phyloP scores from a whole-genome alignment of 192 early-diverging fungal genomes.

The Umbelopsis ramanniana region DNA sequence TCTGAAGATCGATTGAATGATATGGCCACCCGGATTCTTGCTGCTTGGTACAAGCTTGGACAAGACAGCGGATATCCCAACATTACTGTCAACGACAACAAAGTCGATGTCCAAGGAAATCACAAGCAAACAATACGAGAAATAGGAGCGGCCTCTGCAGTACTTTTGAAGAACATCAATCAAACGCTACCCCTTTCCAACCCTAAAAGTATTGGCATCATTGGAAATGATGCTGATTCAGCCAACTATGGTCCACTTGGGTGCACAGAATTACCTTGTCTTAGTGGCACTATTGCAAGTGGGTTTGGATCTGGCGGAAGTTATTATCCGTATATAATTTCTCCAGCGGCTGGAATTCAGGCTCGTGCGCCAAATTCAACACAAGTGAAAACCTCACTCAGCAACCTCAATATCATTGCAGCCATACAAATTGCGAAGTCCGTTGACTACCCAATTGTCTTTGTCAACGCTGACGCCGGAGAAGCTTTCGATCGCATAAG shows the following conservation, averaged over 20 bases:
- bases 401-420: slow-evolving; percentile 1
- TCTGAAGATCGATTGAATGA: neutral
- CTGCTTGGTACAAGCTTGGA: slow-evolving; percentile 4
- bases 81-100: neutral
- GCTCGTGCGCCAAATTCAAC: neutral
- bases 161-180: slow-evolving; percentile 28
- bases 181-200: slow-evolving; percentile 17
- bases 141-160: slow-evolving; percentile 27
- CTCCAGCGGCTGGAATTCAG: slow-evolving; percentile 9
- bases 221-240: slow-evolving; percentile 28
- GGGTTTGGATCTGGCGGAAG: slow-evolving; percentile 27
- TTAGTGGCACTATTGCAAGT: slow-evolving; percentile 24
- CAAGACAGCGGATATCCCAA: slow-evolving; percentile 28
- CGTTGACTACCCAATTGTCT: neutral
- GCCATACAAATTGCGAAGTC: neutral
- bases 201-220: slow-evolving; percentile 23
- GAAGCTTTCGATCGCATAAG: slow-evolving; percentile 34
- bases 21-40: slow-evolving; percentile 7
- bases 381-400: neutral
- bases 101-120: slow-evolving; percentile 27
- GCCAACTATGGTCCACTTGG: slow-evolving; percentile 8
- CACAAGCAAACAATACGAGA: slow-evolving; percentile 23
- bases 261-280: slow-evolving; percentile 22
- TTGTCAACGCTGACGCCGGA: slow-evolving; percentile 2
- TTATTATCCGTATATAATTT: slow-evolving; percentile 26